Conservation (phyloP, 2,329 filamentous ascomycete species). For the Stagonosporopsis cucurbitacearum region DNA sequence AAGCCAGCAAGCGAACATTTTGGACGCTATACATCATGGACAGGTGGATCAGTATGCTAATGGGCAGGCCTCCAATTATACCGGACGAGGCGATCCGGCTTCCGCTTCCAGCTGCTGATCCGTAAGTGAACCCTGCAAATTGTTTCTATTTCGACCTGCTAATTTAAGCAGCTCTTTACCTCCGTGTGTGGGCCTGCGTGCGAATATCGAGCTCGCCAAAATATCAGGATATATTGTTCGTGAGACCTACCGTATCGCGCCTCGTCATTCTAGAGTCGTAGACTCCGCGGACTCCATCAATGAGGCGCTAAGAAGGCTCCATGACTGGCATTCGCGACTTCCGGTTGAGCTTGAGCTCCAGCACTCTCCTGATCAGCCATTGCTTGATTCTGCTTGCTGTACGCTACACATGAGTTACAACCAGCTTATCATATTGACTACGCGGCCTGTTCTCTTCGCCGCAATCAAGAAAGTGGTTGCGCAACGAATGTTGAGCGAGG, state of each 20-base stretch:
- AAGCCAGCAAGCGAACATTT: slow-evolving; percentile 28
- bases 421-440: slow-evolving; percentile 35
- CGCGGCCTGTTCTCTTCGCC: slow-evolving; percentile 33
- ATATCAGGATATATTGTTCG: slow-evolving; percentile 37
- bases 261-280: slow-evolving; percentile 17
- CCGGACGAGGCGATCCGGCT: slow-evolving; percentile 35
- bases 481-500: slow-evolving; percentile 22
- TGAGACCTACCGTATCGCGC: slow-evolving; percentile 34
- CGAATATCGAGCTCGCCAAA: slow-evolving; percentile 31
- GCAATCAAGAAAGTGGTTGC: slow-evolving; percentile 34
- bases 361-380: slow-evolving; percentile 2
- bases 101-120: slow-evolving; percentile 27
- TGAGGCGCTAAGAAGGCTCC: slow-evolving; percentile 29
- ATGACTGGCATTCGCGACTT: slow-evolving; percentile 28
- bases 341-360: slow-evolving; percentile 23
- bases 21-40: slow-evolving; percentile 40
- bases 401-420: slow-evolving; percentile 35
- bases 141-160: not conserved
- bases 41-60: slow-evolving; percentile 36
- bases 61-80: slow-evolving; percentile 36
- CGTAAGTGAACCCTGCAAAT: slow-evolving; percentile 25
- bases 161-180: slow-evolving; percentile 27
- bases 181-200: slow-evolving; percentile 30
- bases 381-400: slow-evolving; percentile 29
- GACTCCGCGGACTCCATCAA: slow-evolving; percentile 23